Conservation (phyloP, 257 asterid species). For the Solanum piurae region DNA sequence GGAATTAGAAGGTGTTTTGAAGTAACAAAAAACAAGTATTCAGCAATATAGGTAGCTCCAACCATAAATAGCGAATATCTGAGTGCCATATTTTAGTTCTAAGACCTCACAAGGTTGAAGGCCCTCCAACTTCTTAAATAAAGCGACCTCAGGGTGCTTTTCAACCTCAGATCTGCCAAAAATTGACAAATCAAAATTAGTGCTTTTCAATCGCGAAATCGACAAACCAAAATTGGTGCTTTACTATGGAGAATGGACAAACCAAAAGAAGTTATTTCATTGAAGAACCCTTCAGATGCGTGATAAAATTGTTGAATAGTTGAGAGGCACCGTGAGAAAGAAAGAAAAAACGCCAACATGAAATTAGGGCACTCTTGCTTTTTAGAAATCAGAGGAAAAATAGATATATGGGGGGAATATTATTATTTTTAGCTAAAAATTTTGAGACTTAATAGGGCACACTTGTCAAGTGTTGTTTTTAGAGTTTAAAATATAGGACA, state of each 20-base stretch:
- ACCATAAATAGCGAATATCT: slow-evolving; percentile 98
- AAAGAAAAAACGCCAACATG: no score
- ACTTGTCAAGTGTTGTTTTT: not conserved
- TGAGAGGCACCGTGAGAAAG: not conserved
- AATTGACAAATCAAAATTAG: no score
- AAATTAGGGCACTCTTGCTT: no score
- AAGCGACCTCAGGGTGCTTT: slow-evolving; percentile 97
- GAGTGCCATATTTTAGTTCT: slow-evolving; percentile 92
- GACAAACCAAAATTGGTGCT: not conserved
- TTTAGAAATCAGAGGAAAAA: no score
- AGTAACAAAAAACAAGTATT: slow-evolving; percentile 7
- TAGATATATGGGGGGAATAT: no score
- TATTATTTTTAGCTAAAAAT: not conserved
- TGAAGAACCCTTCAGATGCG: no score
- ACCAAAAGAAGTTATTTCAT: no score
- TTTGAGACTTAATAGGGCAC: not conserved
- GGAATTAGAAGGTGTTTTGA: not conserved
- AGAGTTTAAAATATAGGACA: not conserved
- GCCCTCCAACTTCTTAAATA: slow-evolving; percentile 94
- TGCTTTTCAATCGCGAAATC: not conserved
- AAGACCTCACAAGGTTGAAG: slow-evolving; percentile 99
- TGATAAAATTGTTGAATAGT: no score
- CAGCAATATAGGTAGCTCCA: slow-evolving; percentile 23
- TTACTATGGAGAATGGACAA: slow-evolving; percentile 26
- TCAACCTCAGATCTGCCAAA: slow-evolving; percentile 22